Percentiles rank a stretch among this genome's conserved stretches.
Conservation (phyloP, 352 stramenopile species). For the Pythium brassicae region DNA sequence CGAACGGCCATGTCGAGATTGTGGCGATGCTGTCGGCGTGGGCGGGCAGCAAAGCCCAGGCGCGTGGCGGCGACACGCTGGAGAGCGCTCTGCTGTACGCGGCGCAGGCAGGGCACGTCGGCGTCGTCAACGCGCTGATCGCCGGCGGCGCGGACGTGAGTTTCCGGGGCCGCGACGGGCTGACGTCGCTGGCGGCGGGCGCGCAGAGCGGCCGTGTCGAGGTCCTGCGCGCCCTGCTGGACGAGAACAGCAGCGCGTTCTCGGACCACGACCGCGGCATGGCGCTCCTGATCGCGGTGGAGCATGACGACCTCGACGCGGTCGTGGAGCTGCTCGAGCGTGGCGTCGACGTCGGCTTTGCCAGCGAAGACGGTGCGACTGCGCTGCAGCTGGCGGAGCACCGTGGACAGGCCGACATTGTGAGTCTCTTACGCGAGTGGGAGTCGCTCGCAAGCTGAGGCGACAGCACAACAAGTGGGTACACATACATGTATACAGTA, state of each 20-base stretch:
- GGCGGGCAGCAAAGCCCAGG: too few relatives aligned
- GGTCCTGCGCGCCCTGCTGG: not conserved
- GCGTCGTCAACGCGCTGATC: slow-evolving; percentile 2
- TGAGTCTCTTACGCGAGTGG: slow-evolving; percentile 8
- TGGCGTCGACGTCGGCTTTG: slow-evolving; percentile 4
- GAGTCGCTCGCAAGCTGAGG: not conserved
- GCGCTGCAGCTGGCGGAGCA: slow-evolving; percentile 8
- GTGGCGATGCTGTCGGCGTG: not conserved
- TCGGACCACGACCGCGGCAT: not conserved
- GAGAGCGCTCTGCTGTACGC: slow-evolving; percentile 8
- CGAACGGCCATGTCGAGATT: slow-evolving; percentile 6
- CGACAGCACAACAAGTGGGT: too few relatives aligned
- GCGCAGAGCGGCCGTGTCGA: slow-evolving; percentile 3
- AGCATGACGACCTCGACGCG: not conserved
- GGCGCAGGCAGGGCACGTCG: slow-evolving; percentile 2
- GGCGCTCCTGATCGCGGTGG: slow-evolving; percentile 4
- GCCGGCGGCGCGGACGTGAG: not conserved
- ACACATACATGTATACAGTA: too few relatives aligned
- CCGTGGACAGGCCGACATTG: slow-evolving; percentile 1
- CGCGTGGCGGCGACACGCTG: not conserved
- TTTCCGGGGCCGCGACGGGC: not conserved
- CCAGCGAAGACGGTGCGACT: slow-evolving; percentile 1
- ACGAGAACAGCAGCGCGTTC: not conserved
- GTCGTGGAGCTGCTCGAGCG: slow-evolving; percentile 7
- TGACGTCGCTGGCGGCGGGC: slow-evolving; percentile 2